Percentiles rank a stretch among this genome's conserved stretches.
Conservation (phyloP, 2,329 filamentous ascomycete genomes). For the Epichloe sp. region DNA sequence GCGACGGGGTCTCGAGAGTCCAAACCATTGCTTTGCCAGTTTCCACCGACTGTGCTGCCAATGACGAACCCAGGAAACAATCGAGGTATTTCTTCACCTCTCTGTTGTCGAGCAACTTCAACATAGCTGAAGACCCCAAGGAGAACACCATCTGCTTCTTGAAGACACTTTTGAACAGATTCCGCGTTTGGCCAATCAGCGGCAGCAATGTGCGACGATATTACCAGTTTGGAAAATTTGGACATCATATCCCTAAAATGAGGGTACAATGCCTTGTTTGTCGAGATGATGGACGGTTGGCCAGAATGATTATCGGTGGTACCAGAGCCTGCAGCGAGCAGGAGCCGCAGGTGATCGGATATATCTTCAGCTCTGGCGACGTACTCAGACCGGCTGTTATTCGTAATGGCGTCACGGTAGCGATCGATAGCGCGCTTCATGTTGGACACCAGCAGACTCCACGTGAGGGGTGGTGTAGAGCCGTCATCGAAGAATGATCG, state of each 20-base stretch:
- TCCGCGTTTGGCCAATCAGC: constrained; percentile 92
- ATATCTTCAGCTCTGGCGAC: constrained; percentile 94
- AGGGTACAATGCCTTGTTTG: constrained; percentile 91
- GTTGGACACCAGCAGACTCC: constrained; percentile 80
- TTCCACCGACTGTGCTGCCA: constrained; percentile 70
- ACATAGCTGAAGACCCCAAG: constrained; percentile 93
- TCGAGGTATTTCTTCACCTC: constrained; percentile 86
- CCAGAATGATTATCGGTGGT: constrained; percentile 98
- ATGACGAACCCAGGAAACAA: constrained; percentile 87
- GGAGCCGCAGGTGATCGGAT: constrained; percentile 82
- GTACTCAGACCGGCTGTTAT: constrained; percentile 74
- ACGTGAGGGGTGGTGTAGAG: constrained; percentile 67
- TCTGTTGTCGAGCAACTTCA: constrained; percentile 83
- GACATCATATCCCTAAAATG: constrained; percentile 99
- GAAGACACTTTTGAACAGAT: constrained; percentile 85
- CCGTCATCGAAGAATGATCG: constrained; percentile 85
- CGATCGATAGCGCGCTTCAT: constrained; percentile 85
- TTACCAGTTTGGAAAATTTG: constrained; percentile 95
- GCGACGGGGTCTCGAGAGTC: constrained; percentile 57
- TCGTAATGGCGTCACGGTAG: constrained; percentile 81
- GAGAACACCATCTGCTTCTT: constrained; percentile 93
- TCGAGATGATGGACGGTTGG: constrained; percentile 97
- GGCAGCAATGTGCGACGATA: constrained; percentile 94
- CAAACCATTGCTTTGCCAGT: constrained; percentile 66
- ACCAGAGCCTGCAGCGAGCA: constrained; percentile 89